These are phyloP conservation scores for Candida parachauliodes DNA, from an alignment of 805 yeast species.

Conservation along the genomic window DNA sequence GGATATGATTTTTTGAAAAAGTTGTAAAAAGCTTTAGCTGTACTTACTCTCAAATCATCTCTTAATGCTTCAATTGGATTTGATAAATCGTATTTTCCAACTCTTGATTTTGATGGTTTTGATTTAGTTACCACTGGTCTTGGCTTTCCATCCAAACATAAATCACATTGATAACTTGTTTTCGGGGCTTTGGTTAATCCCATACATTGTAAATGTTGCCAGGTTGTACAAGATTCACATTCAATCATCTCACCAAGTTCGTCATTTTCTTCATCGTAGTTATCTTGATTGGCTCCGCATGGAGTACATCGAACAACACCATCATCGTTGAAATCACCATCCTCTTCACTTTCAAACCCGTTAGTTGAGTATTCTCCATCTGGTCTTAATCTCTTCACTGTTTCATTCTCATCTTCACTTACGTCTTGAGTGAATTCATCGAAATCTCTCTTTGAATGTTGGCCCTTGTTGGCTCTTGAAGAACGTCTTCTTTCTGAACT, in stretches of 20 bases:
- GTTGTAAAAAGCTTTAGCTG: slow-evolving; percentile 47
- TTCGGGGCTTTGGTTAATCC: slow-evolving; percentile 45
- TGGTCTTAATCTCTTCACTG: slow-evolving; percentile 4
- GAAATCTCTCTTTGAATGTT: slow-evolving; percentile 28
- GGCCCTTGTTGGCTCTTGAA: slow-evolving; percentile 37
- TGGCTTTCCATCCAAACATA: slow-evolving; percentile 19
- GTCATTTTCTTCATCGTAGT: slow-evolving; percentile 57
- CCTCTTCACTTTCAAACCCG: slow-evolving; percentile 12
- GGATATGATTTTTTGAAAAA: slow-evolving; percentile 43
- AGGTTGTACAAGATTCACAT: slow-evolving; percentile 62
- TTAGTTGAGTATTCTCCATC: slow-evolving; percentile 2
- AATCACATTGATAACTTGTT: slow-evolving; percentile 48
- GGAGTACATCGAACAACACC: slow-evolving; percentile 56
- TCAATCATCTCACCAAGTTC: slow-evolving; percentile 46
- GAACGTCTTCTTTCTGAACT: slow-evolving; percentile 25
- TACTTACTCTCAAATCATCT: slow-evolving; percentile 44
- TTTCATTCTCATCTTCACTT: background rate
- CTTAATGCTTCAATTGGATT: slow-evolving; percentile 13
- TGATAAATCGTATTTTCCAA: slow-evolving; percentile 5
- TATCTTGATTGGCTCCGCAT: slow-evolving; percentile 58
- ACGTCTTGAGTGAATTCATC: slow-evolving; percentile 12
- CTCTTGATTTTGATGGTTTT: background rate
- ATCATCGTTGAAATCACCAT: slow-evolving; percentile 15
- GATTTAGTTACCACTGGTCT: background rate
- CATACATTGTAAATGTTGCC: slow-evolving; percentile 72